Base-by-base conservation (phyloP, 768 basidiomycete genomes). In the Podaxis rugospora region DNA sequence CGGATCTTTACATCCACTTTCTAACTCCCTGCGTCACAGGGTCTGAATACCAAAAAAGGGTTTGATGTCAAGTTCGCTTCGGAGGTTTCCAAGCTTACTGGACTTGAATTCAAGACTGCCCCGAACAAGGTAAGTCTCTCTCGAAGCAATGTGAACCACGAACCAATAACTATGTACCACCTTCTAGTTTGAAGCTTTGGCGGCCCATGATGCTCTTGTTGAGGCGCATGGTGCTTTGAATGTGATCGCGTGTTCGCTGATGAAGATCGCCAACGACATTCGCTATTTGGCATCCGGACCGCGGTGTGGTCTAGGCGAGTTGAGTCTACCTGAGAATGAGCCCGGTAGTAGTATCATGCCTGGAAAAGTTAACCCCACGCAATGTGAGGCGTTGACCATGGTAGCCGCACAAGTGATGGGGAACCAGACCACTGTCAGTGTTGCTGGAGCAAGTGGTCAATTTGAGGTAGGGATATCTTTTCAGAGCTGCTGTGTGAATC, bases 261-360 rank as follows among this genome's bases (percentile, higher is more conserved):
- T 98, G 94, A 99, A 99, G 83, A 98, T 99, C 69, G 96, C 96
- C 52, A 98, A 99, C 72, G 97, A 99, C 70, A 96, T 99, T 71
- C 89, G 97, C 55, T 98, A 90, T 83, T 89, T 99, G 66, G 96
- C 88, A 25, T 98, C 96, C 52, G 97, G 97, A 59, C 97, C 97
- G 61, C 90, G 97, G 47, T 99, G 97, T 69, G 97, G 97, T 59
- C 83, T 99, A 50, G 97, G 97, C 23, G 97, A 99, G 76, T 79
- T 99, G 42, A 87, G 83, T 67, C 77, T 98, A 54, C 97, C 97
- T 10, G 97, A 98, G 77, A 99, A 99, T 73, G 97, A 99, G 76
- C 97, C 97, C 47, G 97, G 97, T 51, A 95, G 93, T 69, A 96
- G 93, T 61, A 98, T 99, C 77, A 99, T 99, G 97, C 97, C 95